These are phyloP conservation scores for Amoebophrya sp. DNA, from an alignment of 169 alveolate species.

Conservation along the genomic window DNA sequence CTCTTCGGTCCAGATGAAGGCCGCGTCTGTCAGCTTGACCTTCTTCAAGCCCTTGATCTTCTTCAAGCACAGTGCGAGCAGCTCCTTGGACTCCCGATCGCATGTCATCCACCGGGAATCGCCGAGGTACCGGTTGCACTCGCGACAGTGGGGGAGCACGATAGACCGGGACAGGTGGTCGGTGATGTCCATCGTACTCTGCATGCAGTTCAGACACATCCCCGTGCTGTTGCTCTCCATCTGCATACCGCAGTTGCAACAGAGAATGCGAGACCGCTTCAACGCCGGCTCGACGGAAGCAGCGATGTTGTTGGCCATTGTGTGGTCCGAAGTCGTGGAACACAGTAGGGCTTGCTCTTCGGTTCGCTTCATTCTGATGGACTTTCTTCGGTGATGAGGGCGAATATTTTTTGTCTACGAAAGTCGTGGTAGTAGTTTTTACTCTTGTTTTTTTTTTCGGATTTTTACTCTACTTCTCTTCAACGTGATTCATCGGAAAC, in stretches of 20 bases:
- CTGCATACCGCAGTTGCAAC: constrained; percentile 84
- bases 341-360: no score
- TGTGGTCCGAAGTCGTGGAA: no score
- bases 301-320: no score
- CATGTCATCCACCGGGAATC: constrained; percentile 83
- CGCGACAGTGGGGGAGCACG: constrained; percentile 67
- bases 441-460: no score
- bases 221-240: constrained; percentile 74
- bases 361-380: no score
- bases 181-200: constrained; percentile 64
- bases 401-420: no score
- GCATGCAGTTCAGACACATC: constrained; percentile 80
- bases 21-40: constrained; percentile 84
- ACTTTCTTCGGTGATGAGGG: no score
- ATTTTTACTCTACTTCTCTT: no score
- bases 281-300: not conserved
- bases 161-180: constrained; percentile 22
- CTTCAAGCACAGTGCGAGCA: constrained; percentile 85
- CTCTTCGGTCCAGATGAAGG: constrained; percentile 94
- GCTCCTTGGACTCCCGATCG: constrained; percentile 88
- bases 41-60: constrained; percentile 83
- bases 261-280: constrained; percentile 41
- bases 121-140: constrained; percentile 74
- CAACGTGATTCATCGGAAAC: no score
- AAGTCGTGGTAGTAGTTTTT: no score